Conservation (phyloP, 2,329 filamentous ascomycete species). For the Ceratocystis cacaofunesta region DNA sequence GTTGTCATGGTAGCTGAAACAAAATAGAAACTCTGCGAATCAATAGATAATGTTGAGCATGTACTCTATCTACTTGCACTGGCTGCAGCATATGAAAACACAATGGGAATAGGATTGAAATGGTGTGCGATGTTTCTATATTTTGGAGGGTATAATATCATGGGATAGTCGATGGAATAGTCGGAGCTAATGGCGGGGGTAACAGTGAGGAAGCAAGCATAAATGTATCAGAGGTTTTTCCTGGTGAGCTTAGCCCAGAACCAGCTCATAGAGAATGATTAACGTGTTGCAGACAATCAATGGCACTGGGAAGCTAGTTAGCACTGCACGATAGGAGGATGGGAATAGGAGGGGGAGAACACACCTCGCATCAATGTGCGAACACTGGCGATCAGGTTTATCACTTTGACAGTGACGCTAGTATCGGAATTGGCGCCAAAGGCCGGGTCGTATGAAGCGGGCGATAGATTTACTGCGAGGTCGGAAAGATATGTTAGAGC, state of each 20-base stretch:
- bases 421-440: slow-evolving; percentile 61
- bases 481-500: slow-evolving; percentile 15
- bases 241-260: slow-evolving; percentile 44
- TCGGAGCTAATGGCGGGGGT: neutral
- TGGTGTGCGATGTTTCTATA: neutral
- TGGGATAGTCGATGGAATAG: neutral
- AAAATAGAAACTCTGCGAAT: neutral
- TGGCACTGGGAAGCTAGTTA: slow-evolving; percentile 43
- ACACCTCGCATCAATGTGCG: slow-evolving; percentile 83
- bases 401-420: slow-evolving; percentile 71
- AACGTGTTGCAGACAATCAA: slow-evolving; percentile 70
- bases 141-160: slow-evolving; percentile 1
- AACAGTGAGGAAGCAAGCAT: neutral
- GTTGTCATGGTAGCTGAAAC: neutral
- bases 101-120: neutral
- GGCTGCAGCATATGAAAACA: neutral
- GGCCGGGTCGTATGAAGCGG: slow-evolving; percentile 52
- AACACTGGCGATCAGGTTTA: slow-evolving; percentile 81
- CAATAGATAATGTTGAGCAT: neutral
- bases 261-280: slow-evolving; percentile 69
- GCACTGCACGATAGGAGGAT: neutral
- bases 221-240: neutral
- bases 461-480: slow-evolving; percentile 55
- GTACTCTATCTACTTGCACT: too few relatives aligned
- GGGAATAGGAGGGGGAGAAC: slow-evolving; percentile 16